These are phyloP conservation scores for Diutina sp. DNA, from an alignment of 1,139 yeast species.

Conservation along the genomic window DNA sequence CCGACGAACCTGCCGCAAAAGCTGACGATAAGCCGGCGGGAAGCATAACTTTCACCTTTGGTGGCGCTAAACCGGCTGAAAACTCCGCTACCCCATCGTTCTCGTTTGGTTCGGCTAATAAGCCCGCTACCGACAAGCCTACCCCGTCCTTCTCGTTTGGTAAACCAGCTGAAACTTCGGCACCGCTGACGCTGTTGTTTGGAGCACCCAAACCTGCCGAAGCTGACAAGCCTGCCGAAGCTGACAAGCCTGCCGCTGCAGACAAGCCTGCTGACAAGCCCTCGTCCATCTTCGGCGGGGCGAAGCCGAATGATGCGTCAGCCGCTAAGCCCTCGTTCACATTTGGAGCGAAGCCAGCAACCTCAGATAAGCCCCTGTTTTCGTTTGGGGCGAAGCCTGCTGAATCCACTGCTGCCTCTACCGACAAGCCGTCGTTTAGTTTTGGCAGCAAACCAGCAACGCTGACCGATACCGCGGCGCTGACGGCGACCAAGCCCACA, in stretches of 20 bases:
- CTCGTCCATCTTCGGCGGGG: background rate
- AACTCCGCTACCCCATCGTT: background rate
- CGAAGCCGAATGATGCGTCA: background rate
- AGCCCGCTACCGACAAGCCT: background rate
- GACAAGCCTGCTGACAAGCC: background rate
- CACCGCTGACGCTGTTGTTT: background rate
- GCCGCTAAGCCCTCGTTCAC: background rate
- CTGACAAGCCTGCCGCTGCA: background rate
- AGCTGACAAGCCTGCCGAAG: background rate
- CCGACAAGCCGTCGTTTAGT: background rate
- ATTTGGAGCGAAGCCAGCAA: background rate
- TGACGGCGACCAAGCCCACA: background rate
- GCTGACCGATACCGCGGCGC: background rate
- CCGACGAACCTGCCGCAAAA: background rate
- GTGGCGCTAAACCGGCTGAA: background rate
- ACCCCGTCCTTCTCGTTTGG: background rate
- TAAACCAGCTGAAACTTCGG: background rate
- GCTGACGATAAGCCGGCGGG: background rate
- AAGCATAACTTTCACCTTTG: background rate
- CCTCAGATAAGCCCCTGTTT: background rate
- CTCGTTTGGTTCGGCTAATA: background rate
- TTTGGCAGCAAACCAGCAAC: background rate
- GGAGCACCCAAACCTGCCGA: background rate
- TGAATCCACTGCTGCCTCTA: background rate
- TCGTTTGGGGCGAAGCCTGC: background rate